phyloP scores from a whole-genome alignment of 768 basidiomycete species.

The Pisolithus sp. region DNA sequence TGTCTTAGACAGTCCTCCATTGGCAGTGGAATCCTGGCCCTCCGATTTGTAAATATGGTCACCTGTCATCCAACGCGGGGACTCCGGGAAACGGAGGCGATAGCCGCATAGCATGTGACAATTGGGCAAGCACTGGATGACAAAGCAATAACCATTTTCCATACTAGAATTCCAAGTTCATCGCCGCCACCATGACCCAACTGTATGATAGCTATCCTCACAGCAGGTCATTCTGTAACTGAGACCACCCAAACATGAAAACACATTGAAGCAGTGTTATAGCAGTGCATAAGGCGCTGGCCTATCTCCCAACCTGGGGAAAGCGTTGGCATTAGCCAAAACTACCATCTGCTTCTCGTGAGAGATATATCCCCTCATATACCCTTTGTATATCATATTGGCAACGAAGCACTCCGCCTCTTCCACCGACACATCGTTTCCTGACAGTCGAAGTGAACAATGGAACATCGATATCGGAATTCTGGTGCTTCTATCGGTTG shows the following conservation, averaged over 20 bases:
- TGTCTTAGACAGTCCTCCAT: too few relatives aligned
- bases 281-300: constrained; percentile 40
- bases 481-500: constrained; percentile 62
- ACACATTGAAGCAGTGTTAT: constrained; percentile 4
- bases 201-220: background rate
- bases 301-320: constrained; percentile 67
- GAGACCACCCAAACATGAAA: background rate
- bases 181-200: background rate
- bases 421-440: constrained; percentile 61
- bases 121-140: too few relatives aligned
- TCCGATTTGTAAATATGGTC: too few relatives aligned
- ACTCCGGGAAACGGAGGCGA: too few relatives aligned
- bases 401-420: constrained; percentile 93
- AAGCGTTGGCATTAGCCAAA: constrained; percentile 70
- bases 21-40: too few relatives aligned
- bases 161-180: too few relatives aligned
- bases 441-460: constrained; percentile 64
- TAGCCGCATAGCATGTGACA: too few relatives aligned
- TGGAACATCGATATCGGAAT: constrained; percentile 82
- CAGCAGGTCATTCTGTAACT: background rate
- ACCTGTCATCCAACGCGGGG: too few relatives aligned
- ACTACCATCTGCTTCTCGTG: constrained; percentile 96
- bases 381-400: constrained; percentile 92
- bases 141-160: too few relatives aligned
- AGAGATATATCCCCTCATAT: constrained; percentile 92